Base-by-base conservation (phyloP, 768 basidiomycete genomes). In the Clavulina sp. region DNA sequence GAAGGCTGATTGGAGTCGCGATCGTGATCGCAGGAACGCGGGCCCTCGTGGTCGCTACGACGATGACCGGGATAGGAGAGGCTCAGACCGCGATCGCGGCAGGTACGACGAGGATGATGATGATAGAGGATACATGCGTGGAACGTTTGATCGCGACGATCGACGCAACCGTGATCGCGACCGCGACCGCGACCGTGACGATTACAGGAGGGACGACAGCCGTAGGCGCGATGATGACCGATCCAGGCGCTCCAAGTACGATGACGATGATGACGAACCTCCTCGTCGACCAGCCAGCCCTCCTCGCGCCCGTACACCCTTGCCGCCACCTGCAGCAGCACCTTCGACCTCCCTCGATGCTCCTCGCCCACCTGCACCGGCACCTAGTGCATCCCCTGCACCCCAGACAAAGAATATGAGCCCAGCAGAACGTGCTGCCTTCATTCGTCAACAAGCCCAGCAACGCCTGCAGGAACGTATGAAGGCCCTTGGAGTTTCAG, bases 1-100 rank as follows among this genome's bases (percentile, higher is more conserved):
- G 60, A 80, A 80, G 58, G 69, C 86, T 33, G 80, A 87, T 41
- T 81, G 82, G 73, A 68, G 73, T 1, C 70, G 82, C 51, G 83
- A 87, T 32, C 70, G 93, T 38, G 91, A 97, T 63, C 67, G 76
- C 55, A 70, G 85, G 46, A 97, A 97, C 61, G 83, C 87, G 0
- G 56, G 63, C 18, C 40, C 41, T 24, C 19, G 43, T 4, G 49
- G 52, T 26, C 34, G 47, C 9, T 49, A 49, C 49, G 48, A 57
- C 53, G 72, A 75, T 49, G 13, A 23, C 24, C 60, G 69, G 1
- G n/a, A n/a, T n/a, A n/a, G n/a, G n/a, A n/a, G n/a, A n/a, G 13
- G 13, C 26, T 28, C 16, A 26, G 65, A 70, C 32, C 62, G 75
- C 50, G 66, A 68, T 50, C 16, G 32, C 40, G 68, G 63, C 50